Base-by-base conservation (phyloP, 108 stramenopile genomes). In the Cyclotella choctawhatcheeana region DNA sequence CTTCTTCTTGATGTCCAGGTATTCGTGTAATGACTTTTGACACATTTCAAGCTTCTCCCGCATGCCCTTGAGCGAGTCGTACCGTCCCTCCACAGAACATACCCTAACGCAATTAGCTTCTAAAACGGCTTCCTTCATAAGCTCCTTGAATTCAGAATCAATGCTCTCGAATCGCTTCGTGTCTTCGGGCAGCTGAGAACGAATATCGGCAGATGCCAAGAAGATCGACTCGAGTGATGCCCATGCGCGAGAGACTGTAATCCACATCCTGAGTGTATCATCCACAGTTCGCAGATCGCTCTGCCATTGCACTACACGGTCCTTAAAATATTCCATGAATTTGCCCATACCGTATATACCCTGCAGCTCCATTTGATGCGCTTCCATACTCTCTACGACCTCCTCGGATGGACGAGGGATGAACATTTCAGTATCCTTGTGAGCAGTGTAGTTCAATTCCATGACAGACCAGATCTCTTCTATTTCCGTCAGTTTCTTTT, bases 1-100 rank as follows among this genome's bases (percentile, higher is more conserved):
- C 70, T 94, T 95, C 79, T 96, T 95, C 84, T 97, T 97, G 72
- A 93, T 89, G 67, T 95, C 94, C 44, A 97, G 84, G 67, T 97
- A 97, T 56, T 97, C 93, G 62, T 97, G 93, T 35, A 97, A 69
- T 31, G 89, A 89, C 81, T 94, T 93, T 76, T 97, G 94, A 69
- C 96, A 97, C 83, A 89, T 83, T 67, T 95, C 96, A 3, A 97
- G 89, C 62, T 77, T 87, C 62, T 84, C 74, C 24, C 89, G 81
- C 93, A 94, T 95, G n/a, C 87, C 81, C 51, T 75, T 82, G 26
- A 96, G 80, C 44, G 79, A 58, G 43, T 88, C 91, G 30, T 65
- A 78, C 12, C 93, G 80, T 6, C 93, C 93, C 16, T 93, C 92
- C 18, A 93, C 91, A 22, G 83, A 87, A 72, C 94, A 95, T 18